A percentile compares a stretch with the other conserved stretches of the same genome.
Evolutionary conservation across 2,329 filamentous ascomycete genomes (phyloP).

Genomic region (Aureobasidium pullulans): DNA sequence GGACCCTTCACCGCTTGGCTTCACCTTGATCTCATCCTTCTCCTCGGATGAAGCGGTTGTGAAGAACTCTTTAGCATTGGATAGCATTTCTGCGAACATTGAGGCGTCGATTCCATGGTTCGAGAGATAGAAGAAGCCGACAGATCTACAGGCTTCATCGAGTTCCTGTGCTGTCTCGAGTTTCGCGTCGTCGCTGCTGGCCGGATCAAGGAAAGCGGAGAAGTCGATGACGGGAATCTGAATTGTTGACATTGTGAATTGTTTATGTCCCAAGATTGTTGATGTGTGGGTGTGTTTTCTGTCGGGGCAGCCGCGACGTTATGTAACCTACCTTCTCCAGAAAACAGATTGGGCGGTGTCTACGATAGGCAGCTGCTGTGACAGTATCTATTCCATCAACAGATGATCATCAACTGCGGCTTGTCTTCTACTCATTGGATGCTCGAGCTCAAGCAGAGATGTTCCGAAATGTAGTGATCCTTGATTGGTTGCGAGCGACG

Average conservation of each 20-base stretch:
- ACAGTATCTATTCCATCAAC: neutral
- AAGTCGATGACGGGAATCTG: conserved; percentile 4
- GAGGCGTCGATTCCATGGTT: neutral
- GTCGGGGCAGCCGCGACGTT: neutral
- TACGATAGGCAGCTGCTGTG: neutral
- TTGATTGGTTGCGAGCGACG: too few species aligned
- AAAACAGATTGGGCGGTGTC: neutral
- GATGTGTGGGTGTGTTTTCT: too few species aligned
- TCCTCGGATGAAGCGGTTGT: neutral
- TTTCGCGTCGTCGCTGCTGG: neutral
- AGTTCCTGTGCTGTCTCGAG: neutral
- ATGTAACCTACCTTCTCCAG: neutral
- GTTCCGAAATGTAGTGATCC: too few species aligned
- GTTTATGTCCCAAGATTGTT: too few species aligned
- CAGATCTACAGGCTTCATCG: conserved; percentile 1
- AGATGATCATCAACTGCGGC: too few species aligned
- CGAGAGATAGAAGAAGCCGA: conserved; percentile 11
- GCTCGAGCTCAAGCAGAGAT: too few species aligned
- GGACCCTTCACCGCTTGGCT: neutral
- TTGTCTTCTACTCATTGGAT: too few species aligned
- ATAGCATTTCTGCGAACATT: neutral
- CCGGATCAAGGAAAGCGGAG: neutral
- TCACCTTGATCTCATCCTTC: neutral
- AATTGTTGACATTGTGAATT: neutral
- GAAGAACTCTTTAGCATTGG: conserved; percentile 1